Base-by-base conservation (phyloP, 169 alveolate genomes). In the Eimeria zaria region DNA sequence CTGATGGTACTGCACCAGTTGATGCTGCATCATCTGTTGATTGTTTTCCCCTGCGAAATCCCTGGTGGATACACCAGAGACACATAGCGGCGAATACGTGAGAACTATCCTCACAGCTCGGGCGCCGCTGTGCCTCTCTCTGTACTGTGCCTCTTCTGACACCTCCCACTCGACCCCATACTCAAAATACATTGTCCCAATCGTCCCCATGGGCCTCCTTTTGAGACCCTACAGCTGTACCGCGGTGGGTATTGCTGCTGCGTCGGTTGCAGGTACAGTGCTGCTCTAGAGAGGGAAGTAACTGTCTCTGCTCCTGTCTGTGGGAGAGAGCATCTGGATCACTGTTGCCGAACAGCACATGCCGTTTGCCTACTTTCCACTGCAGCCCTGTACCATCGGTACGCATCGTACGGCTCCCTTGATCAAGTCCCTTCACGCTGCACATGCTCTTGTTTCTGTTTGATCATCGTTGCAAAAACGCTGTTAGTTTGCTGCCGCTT, bases 121-220 rank as follows among this genome's bases (percentile, higher is more conserved):
- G 33, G 7, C 71, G 73, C 60, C 30, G 89, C 89, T n/a, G 89
- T 51, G 44, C 89, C 89, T 81, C 89, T 78, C 39, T 48, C 46
- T 81, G 44, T 81, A 20, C 58, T 39, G 39, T 41, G 27, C 89
- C 89, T 81, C 67, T 44, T 48, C 89, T 81, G 89, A 53, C 71
- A 51, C 71, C 89, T 81, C 89, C 89, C 89, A 81, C 89, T 51
- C 89, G 51, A 81, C 64, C 89, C 46, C 89, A 46, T 8, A 55
- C 33, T 81, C 14, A 55, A 81, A 41, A 9, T 46, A 22, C 87
- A 46, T 36, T 8, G 33, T 81, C 64, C 73, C 89, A 33, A 81
- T 48, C 46, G 51, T 81, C 67, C 69, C 89, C 69, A 53, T 51
- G 69, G 89, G 89, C 73, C 89, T 48, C 48, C 41, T 81, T 53